These are phyloP conservation scores for Euphorbia peplus DNA, from an alignment of 345 rosid species.

Conservation along the genomic window DNA sequence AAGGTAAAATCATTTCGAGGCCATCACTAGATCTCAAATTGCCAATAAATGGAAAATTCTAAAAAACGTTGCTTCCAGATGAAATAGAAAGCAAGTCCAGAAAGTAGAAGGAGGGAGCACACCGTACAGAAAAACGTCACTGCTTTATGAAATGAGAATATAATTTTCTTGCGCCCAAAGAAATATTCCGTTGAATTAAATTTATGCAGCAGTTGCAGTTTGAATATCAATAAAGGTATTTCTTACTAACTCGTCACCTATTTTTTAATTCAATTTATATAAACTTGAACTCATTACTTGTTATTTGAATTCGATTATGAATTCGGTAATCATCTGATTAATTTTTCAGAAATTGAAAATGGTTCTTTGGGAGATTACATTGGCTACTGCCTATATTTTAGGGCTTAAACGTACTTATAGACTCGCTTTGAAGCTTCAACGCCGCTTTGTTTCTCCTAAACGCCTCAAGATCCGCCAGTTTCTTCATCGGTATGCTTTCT, in stretches of 20 bases:
- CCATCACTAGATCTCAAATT: too few species aligned
- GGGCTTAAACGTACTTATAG: conserved; percentile 77
- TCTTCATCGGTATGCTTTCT: conserved; percentile 43
- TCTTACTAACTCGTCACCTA: too few species aligned
- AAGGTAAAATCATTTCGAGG: too few species aligned
- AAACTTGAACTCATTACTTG: too few species aligned
- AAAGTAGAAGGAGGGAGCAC: background rate
- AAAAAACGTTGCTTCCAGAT: too few species aligned
- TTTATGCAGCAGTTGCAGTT: too few species aligned
- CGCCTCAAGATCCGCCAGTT: conserved; percentile 59
- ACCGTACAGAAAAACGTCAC: background rate
- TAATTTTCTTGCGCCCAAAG: background rate
- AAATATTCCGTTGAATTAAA: too few species aligned
- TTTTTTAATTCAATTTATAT: too few species aligned
- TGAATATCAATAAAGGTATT: too few species aligned
- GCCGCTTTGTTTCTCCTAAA: conserved; percentile 52
- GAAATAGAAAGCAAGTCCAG: too few species aligned
- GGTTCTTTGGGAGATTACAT: conserved; percentile 93
- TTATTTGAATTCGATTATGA: too few species aligned
- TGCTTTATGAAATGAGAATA: background rate
- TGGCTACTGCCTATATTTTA: conserved; percentile 82
- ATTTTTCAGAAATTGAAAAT: conserved; percentile 23
- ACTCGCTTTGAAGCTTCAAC: conserved; percentile 70
- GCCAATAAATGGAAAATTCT: too few species aligned
- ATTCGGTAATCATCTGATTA: background rate